Percentiles rank a stretch among this genome's conserved stretches.
phyloP scores from a whole-genome alignment of 768 basidiomycete genomes.

The Ephemerocybe angulata region DNA sequence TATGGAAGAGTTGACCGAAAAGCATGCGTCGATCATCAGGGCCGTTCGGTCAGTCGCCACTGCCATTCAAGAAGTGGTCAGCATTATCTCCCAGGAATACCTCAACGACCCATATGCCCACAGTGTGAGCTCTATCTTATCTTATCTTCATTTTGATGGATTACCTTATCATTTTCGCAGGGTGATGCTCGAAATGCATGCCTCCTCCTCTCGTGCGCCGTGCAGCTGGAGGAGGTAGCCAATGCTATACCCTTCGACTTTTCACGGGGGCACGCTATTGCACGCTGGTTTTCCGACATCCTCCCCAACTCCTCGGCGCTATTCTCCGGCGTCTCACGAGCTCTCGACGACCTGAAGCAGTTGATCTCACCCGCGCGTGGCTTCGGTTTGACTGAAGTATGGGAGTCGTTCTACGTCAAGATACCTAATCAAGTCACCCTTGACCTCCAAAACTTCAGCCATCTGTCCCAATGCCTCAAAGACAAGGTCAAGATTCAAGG shows the following conservation, averaged over 20 bases:
- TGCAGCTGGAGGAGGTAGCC: slow-evolving; percentile 43
- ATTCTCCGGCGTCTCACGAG: slow-evolving; percentile 31
- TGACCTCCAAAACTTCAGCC: background rate
- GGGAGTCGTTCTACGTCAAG: slow-evolving; percentile 33
- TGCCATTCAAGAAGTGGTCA: background rate
- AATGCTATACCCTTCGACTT: slow-evolving; percentile 50
- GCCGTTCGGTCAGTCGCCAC: background rate
- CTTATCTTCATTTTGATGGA: background rate
- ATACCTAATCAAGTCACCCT: background rate
- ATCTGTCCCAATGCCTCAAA: background rate
- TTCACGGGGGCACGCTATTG: slow-evolving; percentile 14
- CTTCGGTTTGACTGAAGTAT: slow-evolving; percentile 66
- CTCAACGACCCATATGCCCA: background rate
- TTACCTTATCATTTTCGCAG: slow-evolving; percentile 17
- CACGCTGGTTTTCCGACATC: slow-evolving; percentile 27
- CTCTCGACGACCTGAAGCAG: slow-evolving; percentile 39
- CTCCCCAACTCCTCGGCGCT: slow-evolving; percentile 31
- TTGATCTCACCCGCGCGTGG: slow-evolving; percentile 64
- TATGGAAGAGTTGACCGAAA: background rate
- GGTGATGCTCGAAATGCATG: slow-evolving; percentile 30
- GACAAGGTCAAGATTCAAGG: background rate
- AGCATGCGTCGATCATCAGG: background rate
- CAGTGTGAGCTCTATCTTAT: background rate
- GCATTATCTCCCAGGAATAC: background rate
- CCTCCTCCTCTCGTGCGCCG: slow-evolving; percentile 35